These are phyloP conservation scores for Mrakia gelida DNA, from an alignment of 768 basidiomycete genomes.

Conservation along the genomic window DNA sequence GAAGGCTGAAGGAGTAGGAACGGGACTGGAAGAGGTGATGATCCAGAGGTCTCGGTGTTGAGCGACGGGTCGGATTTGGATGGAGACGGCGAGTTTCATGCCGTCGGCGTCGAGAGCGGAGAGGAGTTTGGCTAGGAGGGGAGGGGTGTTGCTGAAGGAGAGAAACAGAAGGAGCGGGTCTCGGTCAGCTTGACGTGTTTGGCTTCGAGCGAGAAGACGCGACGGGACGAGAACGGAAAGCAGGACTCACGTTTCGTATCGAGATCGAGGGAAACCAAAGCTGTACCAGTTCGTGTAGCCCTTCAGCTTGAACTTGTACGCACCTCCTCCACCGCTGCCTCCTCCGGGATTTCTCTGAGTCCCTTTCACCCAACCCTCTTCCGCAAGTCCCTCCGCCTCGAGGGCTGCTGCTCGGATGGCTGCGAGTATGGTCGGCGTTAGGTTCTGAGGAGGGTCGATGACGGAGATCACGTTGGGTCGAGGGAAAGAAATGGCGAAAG, in stretches of 20 bases:
- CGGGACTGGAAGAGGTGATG: conserved; percentile 5
- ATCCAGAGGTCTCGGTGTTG: conserved; percentile 14
- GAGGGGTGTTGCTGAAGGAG: neutral
- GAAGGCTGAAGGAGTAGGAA: neutral
- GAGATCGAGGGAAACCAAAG: neutral
- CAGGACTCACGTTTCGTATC: conserved; percentile 8
- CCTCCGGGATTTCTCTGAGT: neutral
- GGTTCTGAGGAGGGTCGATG: conserved; percentile 7
- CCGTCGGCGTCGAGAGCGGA: neutral
- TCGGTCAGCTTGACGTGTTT: neutral
- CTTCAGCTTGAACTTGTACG: conserved; percentile 14
- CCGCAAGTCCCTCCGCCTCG: neutral
- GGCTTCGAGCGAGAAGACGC: neutral
- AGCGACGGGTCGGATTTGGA: neutral
- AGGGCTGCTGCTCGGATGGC: neutral
- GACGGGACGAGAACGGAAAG: neutral
- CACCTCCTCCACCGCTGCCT: neutral
- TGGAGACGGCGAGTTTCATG: neutral
- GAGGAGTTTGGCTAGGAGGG: conserved; percentile 3
- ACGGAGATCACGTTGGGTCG: neutral
- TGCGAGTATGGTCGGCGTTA: neutral
- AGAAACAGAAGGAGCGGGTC: neutral
- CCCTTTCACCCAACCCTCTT: conserved; percentile 10
- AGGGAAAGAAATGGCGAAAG: conserved; percentile 10
- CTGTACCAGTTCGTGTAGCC: conserved; percentile 1